Conservation (phyloP, 202 grass and related monocot genomes). For the Hordeum pubiflorum region DNA sequence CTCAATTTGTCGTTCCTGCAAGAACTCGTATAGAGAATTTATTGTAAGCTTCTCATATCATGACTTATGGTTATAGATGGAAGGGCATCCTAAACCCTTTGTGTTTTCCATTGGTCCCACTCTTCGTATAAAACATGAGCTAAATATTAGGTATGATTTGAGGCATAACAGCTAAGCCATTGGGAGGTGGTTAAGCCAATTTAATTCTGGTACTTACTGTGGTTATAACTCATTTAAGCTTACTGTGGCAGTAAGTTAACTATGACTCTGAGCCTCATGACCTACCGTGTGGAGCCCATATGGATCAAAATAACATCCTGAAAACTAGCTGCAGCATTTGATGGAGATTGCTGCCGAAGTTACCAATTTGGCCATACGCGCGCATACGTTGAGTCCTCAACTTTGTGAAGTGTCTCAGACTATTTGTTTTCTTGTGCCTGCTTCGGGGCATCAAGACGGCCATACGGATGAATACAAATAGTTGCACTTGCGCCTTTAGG, state of each 20-base stretch:
- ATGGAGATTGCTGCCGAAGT: neutral
- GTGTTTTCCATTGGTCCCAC: neutral
- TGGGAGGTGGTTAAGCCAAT: neutral
- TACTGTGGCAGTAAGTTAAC: neutral
- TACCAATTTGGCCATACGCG: neutral
- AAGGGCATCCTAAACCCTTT: neutral
- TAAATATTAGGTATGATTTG: neutral
- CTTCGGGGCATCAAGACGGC: neutral
- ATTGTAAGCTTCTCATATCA: neutral
- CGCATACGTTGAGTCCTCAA: neutral
- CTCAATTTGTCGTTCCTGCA: neutral
- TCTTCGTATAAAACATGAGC: neutral
- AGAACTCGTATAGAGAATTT: constrained; percentile 1
- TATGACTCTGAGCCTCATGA: neutral
- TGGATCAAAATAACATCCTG: neutral
- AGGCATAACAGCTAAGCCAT: constrained; percentile 11
- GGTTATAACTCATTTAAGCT: neutral
- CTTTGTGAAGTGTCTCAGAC: neutral
- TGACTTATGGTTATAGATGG: neutral
- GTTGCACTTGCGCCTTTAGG: neutral
- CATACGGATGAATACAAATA: neutral
- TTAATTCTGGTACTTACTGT: neutral
- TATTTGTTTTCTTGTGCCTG: neutral
- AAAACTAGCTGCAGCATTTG: neutral
- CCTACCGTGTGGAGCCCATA: neutral